Evolutionary conservation across 2,329 filamentous ascomycete genomes (phyloP).

Genomic region (Penicillium sp.): DNA sequence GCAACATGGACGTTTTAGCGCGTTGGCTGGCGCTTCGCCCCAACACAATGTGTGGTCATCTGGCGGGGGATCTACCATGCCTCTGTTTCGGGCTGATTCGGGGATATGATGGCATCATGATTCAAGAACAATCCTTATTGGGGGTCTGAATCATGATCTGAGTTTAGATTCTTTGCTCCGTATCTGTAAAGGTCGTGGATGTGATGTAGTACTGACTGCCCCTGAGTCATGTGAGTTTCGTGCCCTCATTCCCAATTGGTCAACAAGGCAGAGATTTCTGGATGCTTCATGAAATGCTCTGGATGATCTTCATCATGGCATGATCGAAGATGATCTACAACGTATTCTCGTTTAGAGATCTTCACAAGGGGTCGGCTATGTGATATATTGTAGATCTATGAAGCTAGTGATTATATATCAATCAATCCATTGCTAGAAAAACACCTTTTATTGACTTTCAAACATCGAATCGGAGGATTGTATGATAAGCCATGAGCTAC

Average conservation of each 20-base stretch:
- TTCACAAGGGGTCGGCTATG: background rate
- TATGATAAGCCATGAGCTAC: too few species aligned
- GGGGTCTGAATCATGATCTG: too few species aligned
- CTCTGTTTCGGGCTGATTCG: background rate
- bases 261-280: background rate
- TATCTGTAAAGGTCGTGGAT: background rate
- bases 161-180: background rate
- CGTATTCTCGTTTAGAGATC: background rate
- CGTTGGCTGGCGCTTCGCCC: conserved; percentile 1
- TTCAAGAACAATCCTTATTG: background rate
- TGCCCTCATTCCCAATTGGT: conserved; percentile 1
- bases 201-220: background rate
- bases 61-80: background rate
- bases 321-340: background rate
- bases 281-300: background rate
- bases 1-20: conserved; percentile 12
- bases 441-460: too few species aligned
- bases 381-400: background rate
- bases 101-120: background rate
- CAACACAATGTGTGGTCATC: background rate
- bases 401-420: background rate
- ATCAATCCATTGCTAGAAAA: too few species aligned
- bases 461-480: background rate
- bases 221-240: conserved; percentile 3
- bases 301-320: background rate